A percentile compares a stretch with the other conserved stretches of the same genome.
Evolutionary conservation across 139 green algal species (phyloP).

Genomic region (Coccomyxa sp.): DNA sequence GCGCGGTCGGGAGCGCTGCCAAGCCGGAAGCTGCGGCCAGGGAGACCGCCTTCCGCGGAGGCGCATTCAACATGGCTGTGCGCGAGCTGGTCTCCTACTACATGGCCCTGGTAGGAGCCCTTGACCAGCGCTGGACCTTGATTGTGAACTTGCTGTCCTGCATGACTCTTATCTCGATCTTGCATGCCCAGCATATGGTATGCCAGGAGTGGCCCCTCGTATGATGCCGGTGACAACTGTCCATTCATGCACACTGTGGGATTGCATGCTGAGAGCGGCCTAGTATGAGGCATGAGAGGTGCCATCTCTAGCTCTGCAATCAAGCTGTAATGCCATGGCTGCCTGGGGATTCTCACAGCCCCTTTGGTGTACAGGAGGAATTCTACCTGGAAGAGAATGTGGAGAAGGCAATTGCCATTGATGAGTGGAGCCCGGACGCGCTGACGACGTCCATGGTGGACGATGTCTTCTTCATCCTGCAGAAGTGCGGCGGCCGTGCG

Average conservation of each 20-base stretch:
- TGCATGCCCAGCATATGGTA: too few relatives aligned
- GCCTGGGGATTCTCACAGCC: not conserved
- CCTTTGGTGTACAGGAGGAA: constrained; percentile 66
- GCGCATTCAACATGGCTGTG: constrained; percentile 56
- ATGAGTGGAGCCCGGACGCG: constrained; percentile 61
- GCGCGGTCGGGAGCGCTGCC: constrained; percentile 26
- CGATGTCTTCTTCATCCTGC: constrained; percentile 93
- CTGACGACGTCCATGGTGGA: constrained; percentile 88
- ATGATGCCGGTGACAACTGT: not conserved
- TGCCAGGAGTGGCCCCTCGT: too few relatives aligned
- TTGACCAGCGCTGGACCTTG: not conserved
- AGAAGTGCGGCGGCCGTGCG: constrained; percentile 69
- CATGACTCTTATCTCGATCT: not conserved
- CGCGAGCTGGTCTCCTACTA: constrained; percentile 85
- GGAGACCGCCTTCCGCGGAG: constrained; percentile 42
- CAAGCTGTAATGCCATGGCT: not conserved
- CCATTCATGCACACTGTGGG: not conserved
- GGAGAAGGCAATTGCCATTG: constrained; percentile 83
- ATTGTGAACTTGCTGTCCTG: not conserved
- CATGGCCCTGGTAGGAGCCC: constrained; percentile 51
- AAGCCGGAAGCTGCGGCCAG: constrained; percentile 13
- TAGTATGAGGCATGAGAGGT: not conserved
- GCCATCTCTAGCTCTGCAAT: not conserved
- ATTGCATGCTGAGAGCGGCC: not conserved
- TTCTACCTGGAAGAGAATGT: constrained; percentile 87